Base-by-base conservation (phyloP, 2,329 filamentous ascomycete species). In the Pseudophaeomoniella oleicola region DNA sequence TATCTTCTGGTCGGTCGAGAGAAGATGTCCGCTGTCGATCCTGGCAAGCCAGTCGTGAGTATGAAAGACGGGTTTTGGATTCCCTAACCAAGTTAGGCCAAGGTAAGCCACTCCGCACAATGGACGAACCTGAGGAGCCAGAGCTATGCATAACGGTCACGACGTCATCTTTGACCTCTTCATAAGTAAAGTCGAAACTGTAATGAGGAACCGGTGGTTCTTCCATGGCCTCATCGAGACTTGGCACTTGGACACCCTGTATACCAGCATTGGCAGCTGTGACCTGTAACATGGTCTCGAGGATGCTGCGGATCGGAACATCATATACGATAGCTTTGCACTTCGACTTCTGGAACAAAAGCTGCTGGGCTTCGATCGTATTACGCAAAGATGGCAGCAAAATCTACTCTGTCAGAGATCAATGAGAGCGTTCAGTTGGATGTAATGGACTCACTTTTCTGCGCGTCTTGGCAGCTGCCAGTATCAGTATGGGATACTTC, bases 121-220 rank as follows among this genome's bases (percentile, higher is more conserved):
- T 59, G 2, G 57, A 57, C 11, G 54, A 38, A 2, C 58, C 56
- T 0, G 54, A 59, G 0, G 57, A 53, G 0, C 54, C 56, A 16
- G 55, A 55, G 0, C 56, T 56, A 42, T 59, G 55, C n/a, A 58
- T 19, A 5, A 58, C 45, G 9, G 53, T 44, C 19, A 53, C 44
- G 1, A 48, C 50, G 19, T 61, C 50, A 34, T 47, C 30, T 16
- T 46, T 45, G 13, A 51, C 51, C 34, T 56, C 50, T 5, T 55
- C 51, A 19, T 48, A 58, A 3, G 44, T 44, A 2, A 22, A 38
- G 16, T 32, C 32, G 13, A 3, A 13, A 16, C 42, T 44, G 36
- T 44, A 38, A 6, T 19, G 29, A n/a, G n/a, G n/a, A n/a, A n/a
- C n/a, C n/a, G n/a, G n/a, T n/a, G n/a, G n/a, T n/a, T n/a, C n/a